A percentile compares a stretch with the other conserved stretches of the same genome.
Evolutionary conservation across 2,329 filamentous ascomycete genomes (phyloP).

Genomic region (Leptographium flavum): DNA sequence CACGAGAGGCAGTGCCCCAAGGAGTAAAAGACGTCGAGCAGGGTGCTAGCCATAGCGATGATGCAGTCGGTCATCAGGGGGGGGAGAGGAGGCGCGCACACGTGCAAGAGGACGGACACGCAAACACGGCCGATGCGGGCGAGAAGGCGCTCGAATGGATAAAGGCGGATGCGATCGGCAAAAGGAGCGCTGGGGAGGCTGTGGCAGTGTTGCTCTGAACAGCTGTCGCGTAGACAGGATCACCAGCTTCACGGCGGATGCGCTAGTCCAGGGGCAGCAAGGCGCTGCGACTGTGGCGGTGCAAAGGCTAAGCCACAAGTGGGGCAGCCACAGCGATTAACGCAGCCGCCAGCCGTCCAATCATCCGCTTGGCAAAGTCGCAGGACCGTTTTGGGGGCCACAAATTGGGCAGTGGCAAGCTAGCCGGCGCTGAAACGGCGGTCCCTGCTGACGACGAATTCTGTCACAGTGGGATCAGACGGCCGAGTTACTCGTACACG

Average conservation of each 20-base stretch:
- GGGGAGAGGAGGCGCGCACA: background rate
- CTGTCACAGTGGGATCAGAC: too few relatives aligned
- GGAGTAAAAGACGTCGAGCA: slow-evolving; percentile 81
- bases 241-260: background rate
- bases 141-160: background rate
- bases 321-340: background rate
- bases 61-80: slow-evolving; percentile 5
- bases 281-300: background rate
- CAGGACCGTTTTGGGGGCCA: too few relatives aligned
- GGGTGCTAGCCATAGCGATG: slow-evolving; percentile 57
- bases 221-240: background rate
- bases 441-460: too few relatives aligned
- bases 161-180: background rate
- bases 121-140: background rate
- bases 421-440: too few relatives aligned
- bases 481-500: too few relatives aligned
- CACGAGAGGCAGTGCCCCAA: slow-evolving; percentile 92
- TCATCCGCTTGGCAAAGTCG: too few relatives aligned
- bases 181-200: too few relatives aligned
- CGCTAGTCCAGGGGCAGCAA: background rate
- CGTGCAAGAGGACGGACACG: too few relatives aligned
- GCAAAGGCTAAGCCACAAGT: background rate
- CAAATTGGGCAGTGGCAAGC: too few relatives aligned
- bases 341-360: too few relatives aligned
- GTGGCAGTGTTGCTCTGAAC: background rate